These are phyloP conservation scores for Aulographum hederae DNA, from an alignment of 2,329 filamentous ascomycete species.

Conservation along the genomic window DNA sequence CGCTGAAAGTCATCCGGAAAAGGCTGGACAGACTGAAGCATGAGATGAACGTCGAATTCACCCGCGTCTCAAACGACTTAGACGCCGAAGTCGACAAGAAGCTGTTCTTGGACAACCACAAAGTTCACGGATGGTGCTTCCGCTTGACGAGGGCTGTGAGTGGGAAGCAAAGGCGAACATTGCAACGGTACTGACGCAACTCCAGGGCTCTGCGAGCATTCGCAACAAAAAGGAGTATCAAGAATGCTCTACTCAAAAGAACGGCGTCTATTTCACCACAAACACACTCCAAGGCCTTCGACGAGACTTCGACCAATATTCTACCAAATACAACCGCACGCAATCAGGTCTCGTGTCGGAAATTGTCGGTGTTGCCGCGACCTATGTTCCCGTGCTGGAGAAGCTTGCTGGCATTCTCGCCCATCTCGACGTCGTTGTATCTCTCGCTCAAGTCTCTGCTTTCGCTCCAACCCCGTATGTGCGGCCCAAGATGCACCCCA, in stretches of 20 bases:
- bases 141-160: constrained; percentile 52
- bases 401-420: constrained; percentile 73
- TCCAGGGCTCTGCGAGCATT: constrained; percentile 60
- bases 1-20: constrained; percentile 69
- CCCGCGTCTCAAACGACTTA: constrained; percentile 58
- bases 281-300: constrained; percentile 60
- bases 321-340: constrained; percentile 85
- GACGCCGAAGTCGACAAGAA: constrained; percentile 95
- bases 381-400: constrained; percentile 86
- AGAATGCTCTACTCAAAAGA: constrained; percentile 96
- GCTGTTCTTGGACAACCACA: constrained; percentile 91
- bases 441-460: constrained; percentile 81
- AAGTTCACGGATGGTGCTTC: constrained; percentile 92
- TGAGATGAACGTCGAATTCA: constrained; percentile 72
- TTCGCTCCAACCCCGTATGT: constrained; percentile 88
- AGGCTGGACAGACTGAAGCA: constrained; percentile 71
- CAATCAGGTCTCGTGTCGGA: constrained; percentile 82
- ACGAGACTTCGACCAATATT: constrained; percentile 84
- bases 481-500: constrained; percentile 73
- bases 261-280: constrained; percentile 96
- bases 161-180: no score
- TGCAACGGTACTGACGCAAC: constrained; percentile 2
- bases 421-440: constrained; percentile 87
- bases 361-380: constrained; percentile 82
- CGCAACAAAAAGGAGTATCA: constrained; percentile 79